Evolutionary conservation across 768 basidiomycete genomes (phyloP).

Genomic region (Rubroboletus pulcherrimus): DNA sequence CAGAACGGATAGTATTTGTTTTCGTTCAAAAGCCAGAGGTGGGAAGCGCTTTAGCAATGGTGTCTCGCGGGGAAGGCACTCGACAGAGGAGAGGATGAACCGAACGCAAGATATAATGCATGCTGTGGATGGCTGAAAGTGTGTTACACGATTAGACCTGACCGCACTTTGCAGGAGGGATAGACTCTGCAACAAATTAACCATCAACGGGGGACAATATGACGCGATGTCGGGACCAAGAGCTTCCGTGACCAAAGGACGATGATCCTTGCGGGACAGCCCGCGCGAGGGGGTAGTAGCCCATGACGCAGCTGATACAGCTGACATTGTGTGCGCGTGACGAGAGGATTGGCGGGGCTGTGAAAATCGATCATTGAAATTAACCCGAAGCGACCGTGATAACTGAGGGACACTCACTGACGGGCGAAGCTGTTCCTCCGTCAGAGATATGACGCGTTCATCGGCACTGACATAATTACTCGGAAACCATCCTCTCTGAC

Average conservation of each 20-base stretch:
- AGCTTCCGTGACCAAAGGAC: conserved; percentile 43
- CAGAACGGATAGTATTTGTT: conserved; percentile 75
- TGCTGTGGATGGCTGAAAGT: conserved; percentile 92
- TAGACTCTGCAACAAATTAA: conserved; percentile 80
- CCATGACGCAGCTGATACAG: conserved; percentile 54
- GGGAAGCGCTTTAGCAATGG: conserved; percentile 64
- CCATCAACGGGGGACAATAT: conserved; percentile 78
- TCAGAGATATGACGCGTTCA: conserved; percentile 45
- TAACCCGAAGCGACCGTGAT: not conserved
- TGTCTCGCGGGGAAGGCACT: conserved; percentile 82
- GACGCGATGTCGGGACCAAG: conserved; percentile 49
- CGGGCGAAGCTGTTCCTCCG: conserved; percentile 51
- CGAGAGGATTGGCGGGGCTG: conserved; percentile 36
- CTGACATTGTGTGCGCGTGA: conserved; percentile 51
- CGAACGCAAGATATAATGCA: conserved; percentile 94
- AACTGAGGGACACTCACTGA: conserved; percentile 35
- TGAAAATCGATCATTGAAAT: conserved; percentile 5
- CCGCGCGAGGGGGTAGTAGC: conserved; percentile 40
- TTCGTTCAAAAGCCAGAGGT: conserved; percentile 69
- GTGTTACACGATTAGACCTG: conserved; percentile 65
- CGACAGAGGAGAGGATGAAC: conserved; percentile 75
- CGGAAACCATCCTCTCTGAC: conserved; percentile 93
- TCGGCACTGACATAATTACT: conserved; percentile 89
- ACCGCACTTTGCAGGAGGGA: conserved; percentile 85
- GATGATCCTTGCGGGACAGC: conserved; percentile 38